Evolutionary conservation across 108 stramenopile species (phyloP), one percentile per base, ranked within the genome.

Genomic region (Aurantiochytrium sp.): DNA sequence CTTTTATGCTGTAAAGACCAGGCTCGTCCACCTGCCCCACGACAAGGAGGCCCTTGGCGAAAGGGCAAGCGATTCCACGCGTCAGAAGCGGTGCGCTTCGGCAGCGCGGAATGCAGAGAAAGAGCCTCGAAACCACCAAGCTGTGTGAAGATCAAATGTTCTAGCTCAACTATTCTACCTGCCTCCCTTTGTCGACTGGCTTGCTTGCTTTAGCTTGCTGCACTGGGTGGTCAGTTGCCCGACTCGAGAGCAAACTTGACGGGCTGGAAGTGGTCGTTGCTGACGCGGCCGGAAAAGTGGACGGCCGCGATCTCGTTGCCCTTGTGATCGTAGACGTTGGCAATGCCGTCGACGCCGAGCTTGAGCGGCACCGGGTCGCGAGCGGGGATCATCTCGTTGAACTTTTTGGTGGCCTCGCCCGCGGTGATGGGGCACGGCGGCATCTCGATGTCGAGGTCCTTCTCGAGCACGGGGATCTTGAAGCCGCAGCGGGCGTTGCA

Each of bases 1-100:
- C 88, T 19, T 93, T 93, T 34, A 91, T 89, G 88, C 90, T 93
- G 24, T 93, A 81, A 81, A 48, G 12, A 68, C 31, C 30, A 21
- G 12, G 21, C 17, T 19, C n/a, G n/a, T n/a, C n/a, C n/a, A n/a
- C n/a, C 53, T 54, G 53, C 53, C 53, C 21, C 12, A 19, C 53
- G 21, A 54, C 0, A 54, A 54, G 53, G 53, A 54, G 21, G 53
- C 53, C 21, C 53, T 54, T n/a, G n/a, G n/a, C n/a, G n/a, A n/a
- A n/a, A n/a, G n/a, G n/a, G n/a, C n/a, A n/a, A n/a, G n/a, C n/a
- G n/a, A n/a, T n/a, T n/a, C n/a, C n/a, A n/a, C n/a, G 53, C 53
- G 21, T 54, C 17, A 54, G 53, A 19, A 54, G 17, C 21, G 12
- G 53, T 54, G 0, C 21, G 12, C 21, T 21, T 54, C 21, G 53